Conservation (phyloP, 257 asterid genomes). For the Gardenia jasminoides region DNA sequence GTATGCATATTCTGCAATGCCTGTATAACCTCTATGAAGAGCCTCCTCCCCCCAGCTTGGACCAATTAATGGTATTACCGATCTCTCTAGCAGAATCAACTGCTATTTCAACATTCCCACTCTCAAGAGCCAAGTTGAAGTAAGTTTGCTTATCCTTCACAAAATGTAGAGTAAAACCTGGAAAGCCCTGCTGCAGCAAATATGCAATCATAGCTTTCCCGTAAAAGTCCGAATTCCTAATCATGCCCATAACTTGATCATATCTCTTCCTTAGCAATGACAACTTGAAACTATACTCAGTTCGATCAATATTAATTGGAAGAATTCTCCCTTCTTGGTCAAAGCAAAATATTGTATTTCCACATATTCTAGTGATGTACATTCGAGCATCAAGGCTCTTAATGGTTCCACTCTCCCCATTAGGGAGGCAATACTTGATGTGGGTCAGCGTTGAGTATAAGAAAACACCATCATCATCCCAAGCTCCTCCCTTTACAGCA, state of each 20-base stretch:
- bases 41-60: conserved; percentile 96
- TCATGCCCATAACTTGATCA: conserved; percentile 97
- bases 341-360: conserved; percentile 88
- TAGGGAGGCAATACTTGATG: conserved; percentile 95
- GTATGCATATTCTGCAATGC: conserved; percentile 91
- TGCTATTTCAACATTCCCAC: conserved; percentile 93
- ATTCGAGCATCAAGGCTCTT: conserved; percentile 90
- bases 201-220: conserved; percentile 99
- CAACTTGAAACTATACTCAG: conserved; percentile 81
- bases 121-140: conserved; percentile 87
- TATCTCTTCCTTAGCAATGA: conserved; percentile 70
- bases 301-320: conserved; percentile 83
- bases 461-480: conserved; percentile 98
- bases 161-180: conserved; percentile 92
- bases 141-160: conserved; percentile 93
- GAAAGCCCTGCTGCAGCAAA: conserved; percentile 98
- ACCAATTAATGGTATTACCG: conserved; percentile 90
- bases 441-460: conserved; percentile 88
- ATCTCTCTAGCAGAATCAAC: conserved; percentile 83
- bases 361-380: conserved; percentile 78
- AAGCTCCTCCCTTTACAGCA: conserved; percentile 97
- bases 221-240: conserved; percentile 84
- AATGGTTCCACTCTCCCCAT: conserved; percentile 94
- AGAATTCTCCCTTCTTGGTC: conserved; percentile 95
- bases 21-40: conserved; percentile 93